Percentiles rank a stretch among this genome's conserved stretches.
phyloP scores from a whole-genome alignment of 83 land plant genomes.

The Diphasiastrum complanatum region DNA sequence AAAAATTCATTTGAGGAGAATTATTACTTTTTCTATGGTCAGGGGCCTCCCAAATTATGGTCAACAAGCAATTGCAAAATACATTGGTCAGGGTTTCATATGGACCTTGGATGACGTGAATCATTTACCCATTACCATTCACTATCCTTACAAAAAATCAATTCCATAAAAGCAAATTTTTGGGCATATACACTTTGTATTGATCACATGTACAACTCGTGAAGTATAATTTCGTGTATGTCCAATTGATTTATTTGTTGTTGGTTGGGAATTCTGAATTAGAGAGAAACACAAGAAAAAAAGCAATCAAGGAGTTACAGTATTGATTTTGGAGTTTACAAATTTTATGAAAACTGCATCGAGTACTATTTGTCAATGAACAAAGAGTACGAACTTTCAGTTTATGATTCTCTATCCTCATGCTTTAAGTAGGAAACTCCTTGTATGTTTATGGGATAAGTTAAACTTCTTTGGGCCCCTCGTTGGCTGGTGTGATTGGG shows the following conservation, averaged over 20 bases:
- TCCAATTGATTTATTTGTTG: not conserved
- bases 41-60: too few species aligned
- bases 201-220: constrained; percentile 14
- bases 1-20: too few species aligned
- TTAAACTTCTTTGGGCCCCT: too few species aligned
- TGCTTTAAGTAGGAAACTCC: too few species aligned
- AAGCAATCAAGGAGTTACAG: not conserved
- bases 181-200: constrained; percentile 20
- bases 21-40: too few species aligned
- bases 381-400: not conserved
- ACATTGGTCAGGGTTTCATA: constrained; percentile 18
- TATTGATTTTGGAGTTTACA: constrained; percentile 1
- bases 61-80: constrained; percentile 20
- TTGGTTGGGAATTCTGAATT: not conserved
- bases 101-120: constrained; percentile 17
- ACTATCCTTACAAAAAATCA: constrained; percentile 23
- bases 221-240: constrained; percentile 14
- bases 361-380: not conserved
- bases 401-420: not conserved
- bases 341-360: not conserved
- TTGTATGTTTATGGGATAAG: too few species aligned
- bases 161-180: constrained; percentile 13
- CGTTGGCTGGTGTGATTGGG: too few species aligned
- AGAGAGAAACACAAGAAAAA: not conserved
- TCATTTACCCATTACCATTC: constrained; percentile 20